Evolutionary conservation across 768 basidiomycete genomes (phyloP).

Genomic region (Multifurca ochricompacta): DNA sequence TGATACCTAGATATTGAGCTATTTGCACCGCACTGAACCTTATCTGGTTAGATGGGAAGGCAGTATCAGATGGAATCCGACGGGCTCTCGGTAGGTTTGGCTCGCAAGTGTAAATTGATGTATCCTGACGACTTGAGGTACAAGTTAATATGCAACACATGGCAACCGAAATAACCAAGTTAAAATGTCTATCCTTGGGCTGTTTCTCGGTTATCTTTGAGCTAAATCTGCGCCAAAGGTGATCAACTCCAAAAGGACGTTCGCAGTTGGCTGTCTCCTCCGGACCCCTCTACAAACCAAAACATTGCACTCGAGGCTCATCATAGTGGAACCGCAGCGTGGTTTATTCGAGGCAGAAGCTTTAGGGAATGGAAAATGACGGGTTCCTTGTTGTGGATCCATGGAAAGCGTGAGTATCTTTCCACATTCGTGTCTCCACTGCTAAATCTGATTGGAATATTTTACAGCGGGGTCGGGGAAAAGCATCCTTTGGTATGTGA

Average conservation of each 20-base stretch:
- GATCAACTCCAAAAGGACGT: neutral
- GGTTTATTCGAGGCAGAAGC: neutral
- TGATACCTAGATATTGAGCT: neutral
- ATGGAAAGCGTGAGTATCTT: slow-evolving; percentile 1
- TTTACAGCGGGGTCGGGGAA: neutral
- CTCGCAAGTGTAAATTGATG: neutral
- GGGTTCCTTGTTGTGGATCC: neutral
- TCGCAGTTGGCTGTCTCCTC: neutral
- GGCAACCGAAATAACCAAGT: neutral
- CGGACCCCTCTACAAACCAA: neutral
- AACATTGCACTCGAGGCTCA: neutral
- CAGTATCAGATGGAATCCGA: neutral
- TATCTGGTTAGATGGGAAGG: neutral
- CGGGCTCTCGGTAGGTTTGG: neutral
- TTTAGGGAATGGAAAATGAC: neutral
- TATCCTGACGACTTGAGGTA: neutral
- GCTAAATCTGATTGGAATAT: neutral
- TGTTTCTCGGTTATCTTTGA: neutral
- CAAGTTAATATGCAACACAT: neutral
- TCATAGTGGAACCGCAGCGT: neutral
- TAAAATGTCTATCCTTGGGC: neutral
- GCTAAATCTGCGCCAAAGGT: neutral
- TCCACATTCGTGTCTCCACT: no score
- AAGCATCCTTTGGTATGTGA: neutral
- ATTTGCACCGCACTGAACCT: neutral